phyloP scores from a whole-genome alignment of 176 grass and related monocot species.

The Avena insularis region DNA sequence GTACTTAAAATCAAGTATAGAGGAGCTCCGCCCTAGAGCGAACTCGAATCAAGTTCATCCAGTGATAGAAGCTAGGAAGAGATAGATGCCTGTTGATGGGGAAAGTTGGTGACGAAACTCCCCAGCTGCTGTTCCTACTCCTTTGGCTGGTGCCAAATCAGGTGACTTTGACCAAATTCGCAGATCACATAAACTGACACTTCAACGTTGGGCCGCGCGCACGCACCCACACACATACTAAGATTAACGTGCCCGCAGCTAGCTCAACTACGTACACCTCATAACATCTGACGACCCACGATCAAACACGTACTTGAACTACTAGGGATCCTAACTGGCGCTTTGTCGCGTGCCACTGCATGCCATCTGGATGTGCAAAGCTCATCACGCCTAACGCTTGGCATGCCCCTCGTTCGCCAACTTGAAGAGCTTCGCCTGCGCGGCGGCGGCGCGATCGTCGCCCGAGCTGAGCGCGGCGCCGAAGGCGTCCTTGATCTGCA shows the following conservation, averaged over 20 bases:
- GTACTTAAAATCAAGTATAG: background rate
- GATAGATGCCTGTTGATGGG: too few species aligned
- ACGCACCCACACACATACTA: too few species aligned
- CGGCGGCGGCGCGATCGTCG: conserved; percentile 49
- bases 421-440: conserved; percentile 77
- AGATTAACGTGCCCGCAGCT: background rate
- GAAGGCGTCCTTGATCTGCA: conserved; percentile 76
- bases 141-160: too few species aligned
- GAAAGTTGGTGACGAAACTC: too few species aligned
- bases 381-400: conserved; percentile 29
- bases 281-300: background rate
- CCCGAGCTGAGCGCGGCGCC: conserved; percentile 45
- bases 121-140: too few species aligned
- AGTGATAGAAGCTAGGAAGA: too few species aligned
- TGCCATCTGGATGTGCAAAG: conserved; percentile 1
- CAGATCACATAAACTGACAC: background rate
- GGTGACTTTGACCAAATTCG: background rate
- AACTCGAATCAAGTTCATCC: too few species aligned
- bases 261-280: background rate
- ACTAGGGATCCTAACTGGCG: background rate
- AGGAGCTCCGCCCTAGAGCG: too few species aligned
- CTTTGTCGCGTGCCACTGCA: background rate
- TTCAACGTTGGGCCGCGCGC: too few species aligned
- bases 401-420: conserved; percentile 61
- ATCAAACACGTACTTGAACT: background rate